Evolutionary conservation across 169 alveolate species (phyloP).

Genomic region (Plasmodium fragile): DNA sequence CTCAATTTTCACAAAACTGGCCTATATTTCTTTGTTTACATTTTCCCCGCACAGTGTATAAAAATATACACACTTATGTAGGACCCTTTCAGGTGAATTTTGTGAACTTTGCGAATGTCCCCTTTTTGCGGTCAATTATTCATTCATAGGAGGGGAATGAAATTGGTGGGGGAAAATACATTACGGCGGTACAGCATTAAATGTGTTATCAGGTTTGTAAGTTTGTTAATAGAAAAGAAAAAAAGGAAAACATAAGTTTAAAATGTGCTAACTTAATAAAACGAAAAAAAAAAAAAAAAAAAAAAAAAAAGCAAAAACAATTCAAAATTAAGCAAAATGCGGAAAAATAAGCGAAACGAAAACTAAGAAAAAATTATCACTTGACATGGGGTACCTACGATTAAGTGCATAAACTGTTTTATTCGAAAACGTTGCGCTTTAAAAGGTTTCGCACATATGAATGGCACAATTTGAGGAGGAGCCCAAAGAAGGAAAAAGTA

Average conservation of each 20-base stretch:
- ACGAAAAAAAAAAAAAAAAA: not conserved
- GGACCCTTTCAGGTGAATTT: not conserved
- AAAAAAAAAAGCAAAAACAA: not conserved
- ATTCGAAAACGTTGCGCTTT: slow-evolving; percentile 1
- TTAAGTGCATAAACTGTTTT: not conserved
- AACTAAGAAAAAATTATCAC: not conserved
- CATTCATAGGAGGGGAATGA: not conserved
- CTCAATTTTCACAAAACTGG: slow-evolving; percentile 21
- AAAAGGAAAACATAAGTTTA: not conserved
- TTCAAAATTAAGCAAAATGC: not conserved
- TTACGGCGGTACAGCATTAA: not conserved
- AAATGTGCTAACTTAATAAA: not conserved
- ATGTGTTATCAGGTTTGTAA: not conserved
- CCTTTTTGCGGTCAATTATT: not conserved
- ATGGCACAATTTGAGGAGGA: not conserved
- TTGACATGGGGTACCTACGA: not conserved
- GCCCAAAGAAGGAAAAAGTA: not conserved
- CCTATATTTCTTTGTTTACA: not conserved
- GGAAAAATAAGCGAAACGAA: not conserved
- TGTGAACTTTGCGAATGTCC: not conserved
- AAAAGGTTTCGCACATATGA: not conserved
- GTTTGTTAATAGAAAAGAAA: not conserved
- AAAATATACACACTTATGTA: not conserved
- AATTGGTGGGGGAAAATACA: not conserved
- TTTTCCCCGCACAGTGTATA: not conserved